Percentiles rank a stretch among this genome's conserved stretches.
phyloP scores from a whole-genome alignment of 768 basidiomycete genomes.

The Asterophora parasitica region DNA sequence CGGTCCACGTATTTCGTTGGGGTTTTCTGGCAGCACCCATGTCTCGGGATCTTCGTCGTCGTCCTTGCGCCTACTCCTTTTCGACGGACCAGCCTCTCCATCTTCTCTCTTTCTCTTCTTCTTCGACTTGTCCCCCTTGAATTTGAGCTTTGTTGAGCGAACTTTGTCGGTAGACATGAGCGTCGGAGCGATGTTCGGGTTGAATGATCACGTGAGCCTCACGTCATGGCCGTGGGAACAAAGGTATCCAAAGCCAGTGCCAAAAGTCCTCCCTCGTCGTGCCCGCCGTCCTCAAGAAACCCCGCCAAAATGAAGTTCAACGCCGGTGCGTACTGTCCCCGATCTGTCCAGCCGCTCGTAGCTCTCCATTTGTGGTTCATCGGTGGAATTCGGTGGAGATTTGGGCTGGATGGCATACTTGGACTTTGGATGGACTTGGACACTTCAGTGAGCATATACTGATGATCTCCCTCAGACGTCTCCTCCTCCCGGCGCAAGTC shows the following conservation, averaged over 20 bases:
- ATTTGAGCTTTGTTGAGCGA: slow-evolving; percentile 74
- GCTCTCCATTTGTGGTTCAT: slow-evolving; percentile 21
- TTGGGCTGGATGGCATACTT: slow-evolving; percentile 50
- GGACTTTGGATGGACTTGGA: slow-evolving; percentile 38
- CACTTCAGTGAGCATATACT: slow-evolving; percentile 24
- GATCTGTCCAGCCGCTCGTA: slow-evolving; percentile 15
- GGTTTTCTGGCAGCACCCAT: slow-evolving; percentile 73
- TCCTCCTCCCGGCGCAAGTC: slow-evolving; percentile 96
- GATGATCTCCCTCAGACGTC: slow-evolving; percentile 51
- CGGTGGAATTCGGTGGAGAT: slow-evolving; percentile 25
- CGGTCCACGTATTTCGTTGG: slow-evolving; percentile 79
- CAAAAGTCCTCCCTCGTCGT: slow-evolving; percentile 40
- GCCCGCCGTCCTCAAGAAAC: slow-evolving; percentile 58
- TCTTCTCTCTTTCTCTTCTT: slow-evolving; percentile 76
- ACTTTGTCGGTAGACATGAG: slow-evolving; percentile 40
- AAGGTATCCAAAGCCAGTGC: slow-evolving; percentile 15
- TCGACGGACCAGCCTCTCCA: slow-evolving; percentile 38
- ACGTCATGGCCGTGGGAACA: slow-evolving; percentile 43
- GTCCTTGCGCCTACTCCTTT: slow-evolving; percentile 43
- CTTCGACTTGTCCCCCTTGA: slow-evolving; percentile 83
- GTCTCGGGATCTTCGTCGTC: slow-evolving; percentile 67
- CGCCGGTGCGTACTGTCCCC: slow-evolving; percentile 58
- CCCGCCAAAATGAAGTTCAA: slow-evolving; percentile 70
- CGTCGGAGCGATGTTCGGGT: not conserved
- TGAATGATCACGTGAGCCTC: slow-evolving; percentile 28